Evolutionary conservation across 257 asterid species (phyloP), one percentile per base, ranked within the genome.

Genomic region (Hygrophila difformis): DNA sequence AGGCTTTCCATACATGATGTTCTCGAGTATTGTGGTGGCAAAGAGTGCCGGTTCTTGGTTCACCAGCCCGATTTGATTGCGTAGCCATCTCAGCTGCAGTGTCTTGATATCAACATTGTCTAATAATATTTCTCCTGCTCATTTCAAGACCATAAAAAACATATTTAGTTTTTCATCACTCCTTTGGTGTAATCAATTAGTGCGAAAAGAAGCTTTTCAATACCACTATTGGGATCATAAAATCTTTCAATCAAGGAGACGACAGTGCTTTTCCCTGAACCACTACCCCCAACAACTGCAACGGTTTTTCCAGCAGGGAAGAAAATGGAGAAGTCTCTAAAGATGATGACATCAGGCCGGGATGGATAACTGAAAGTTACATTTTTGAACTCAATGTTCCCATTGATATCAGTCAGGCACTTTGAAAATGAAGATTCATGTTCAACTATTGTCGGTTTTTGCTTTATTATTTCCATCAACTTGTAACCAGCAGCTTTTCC

Each of bases 11-110:
- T 91, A 87, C 2, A 91, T 63, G 59, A 91, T 91, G 62, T 91
- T 91, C 48, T 91, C 99, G 19, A 83, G 93, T 48, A 91, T 86
- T 7, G 97, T 80, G 64, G 99, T 91, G 33, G 99, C 99, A 57
- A 91, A 91, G 37, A 91, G 88, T 0, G 99, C 95, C 0, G 99
- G 99, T 66, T 91, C 99, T 82, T 91, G 99, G 62, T 91, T 91
- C 67, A 91, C 99, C 60, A 91, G 71, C 42, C 99, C 99, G 2
- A 91, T 86, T 56, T 91, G 97, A 69, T 81, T 84, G 20, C 99
- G 67, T 63, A 91, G 44, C 99, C 99, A 86, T 51, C 83, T 68
- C 59, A 91, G 72, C 58, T 86, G 95, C 57, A 91, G 64, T 0
- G 94, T 80, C 72, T 80, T 91, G 46, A 87, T 83, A 51, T 91